phyloP scores from a whole-genome alignment of 805 yeast species.

The Sugiyamaella smithiae region DNA sequence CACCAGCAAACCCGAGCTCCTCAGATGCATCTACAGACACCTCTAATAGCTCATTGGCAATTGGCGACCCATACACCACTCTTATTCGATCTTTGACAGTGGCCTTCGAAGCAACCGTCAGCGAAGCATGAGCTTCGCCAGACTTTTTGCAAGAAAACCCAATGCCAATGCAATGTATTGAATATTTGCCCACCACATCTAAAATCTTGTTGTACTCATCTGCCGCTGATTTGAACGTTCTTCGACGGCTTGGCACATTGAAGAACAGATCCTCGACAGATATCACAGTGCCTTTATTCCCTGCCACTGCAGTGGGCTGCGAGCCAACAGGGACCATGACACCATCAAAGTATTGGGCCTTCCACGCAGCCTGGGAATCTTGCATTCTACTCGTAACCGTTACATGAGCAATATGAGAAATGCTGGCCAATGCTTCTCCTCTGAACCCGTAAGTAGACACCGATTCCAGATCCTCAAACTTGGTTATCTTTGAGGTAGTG shows the following conservation, averaged over 20 bases:
- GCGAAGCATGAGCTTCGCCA: constrained; percentile 69
- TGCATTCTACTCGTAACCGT: constrained; percentile 72
- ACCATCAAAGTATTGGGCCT: constrained; percentile 66
- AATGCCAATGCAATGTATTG: constrained; percentile 65
- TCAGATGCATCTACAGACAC: constrained; percentile 37
- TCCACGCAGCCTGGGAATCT: constrained; percentile 66
- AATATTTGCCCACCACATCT: constrained; percentile 80
- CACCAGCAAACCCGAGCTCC: constrained; percentile 50
- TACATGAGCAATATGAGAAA: constrained; percentile 83
- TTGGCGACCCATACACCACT: constrained; percentile 62
- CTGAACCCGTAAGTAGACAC: constrained; percentile 88
- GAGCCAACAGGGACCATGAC: constrained; percentile 46
- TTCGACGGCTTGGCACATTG: constrained; percentile 75
- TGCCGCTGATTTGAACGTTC: constrained; percentile 51
- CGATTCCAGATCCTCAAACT: constrained; percentile 69
- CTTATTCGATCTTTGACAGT: constrained; percentile 67
- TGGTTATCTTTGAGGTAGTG: constrained; percentile 79
- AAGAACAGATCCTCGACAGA: constrained; percentile 85
- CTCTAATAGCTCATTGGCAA: constrained; percentile 64
- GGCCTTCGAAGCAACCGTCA: constrained; percentile 54
- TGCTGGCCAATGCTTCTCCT: constrained; percentile 95
- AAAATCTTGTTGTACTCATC: constrained; percentile 78
- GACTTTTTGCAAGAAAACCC: constrained; percentile 72
- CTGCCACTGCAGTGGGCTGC: constrained; percentile 75
- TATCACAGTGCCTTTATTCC: constrained; percentile 81